Percentiles rank a stretch among this genome's conserved stretches.
These are phyloP conservation scores for Nemophila menziesii DNA, from an alignment of 257 asterid genomes.

Conservation along the genomic window DNA sequence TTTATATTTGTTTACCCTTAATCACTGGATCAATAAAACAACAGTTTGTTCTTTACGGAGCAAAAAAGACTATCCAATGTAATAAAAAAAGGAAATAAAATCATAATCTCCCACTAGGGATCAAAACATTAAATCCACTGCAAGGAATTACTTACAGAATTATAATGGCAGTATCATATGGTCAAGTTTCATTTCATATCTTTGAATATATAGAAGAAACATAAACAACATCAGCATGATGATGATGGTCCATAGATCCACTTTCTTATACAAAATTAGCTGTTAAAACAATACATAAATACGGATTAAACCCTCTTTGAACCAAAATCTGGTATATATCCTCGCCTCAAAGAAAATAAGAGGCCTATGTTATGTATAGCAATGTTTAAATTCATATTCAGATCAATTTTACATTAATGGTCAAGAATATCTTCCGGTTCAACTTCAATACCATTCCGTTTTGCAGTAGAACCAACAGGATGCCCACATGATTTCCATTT, in stretches of 20 bases:
- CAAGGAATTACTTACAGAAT: no score
- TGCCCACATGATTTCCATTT: conserved; percentile 40
- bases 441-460: conserved; percentile 33
- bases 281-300: neutral
- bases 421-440: conserved; percentile 51
- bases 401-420: conserved; percentile 19
- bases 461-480: conserved; percentile 31
- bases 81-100: no score
- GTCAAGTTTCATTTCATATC: conserved; percentile 3
- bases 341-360: neutral
- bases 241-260: neutral
- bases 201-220: neutral
- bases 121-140: no score
- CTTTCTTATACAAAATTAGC: neutral
- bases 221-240: neutral
- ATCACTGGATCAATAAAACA: no score
- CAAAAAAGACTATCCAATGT: no score
- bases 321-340: neutral
- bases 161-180: no score
- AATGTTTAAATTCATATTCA: neutral
- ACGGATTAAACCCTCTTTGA: neutral
- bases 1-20: no score
- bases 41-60: no score
- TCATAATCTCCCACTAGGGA: no score
- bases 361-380: neutral